phyloP scores from a whole-genome alignment of 164 flowering plant species.

The Paratinospora sagittata region DNA sequence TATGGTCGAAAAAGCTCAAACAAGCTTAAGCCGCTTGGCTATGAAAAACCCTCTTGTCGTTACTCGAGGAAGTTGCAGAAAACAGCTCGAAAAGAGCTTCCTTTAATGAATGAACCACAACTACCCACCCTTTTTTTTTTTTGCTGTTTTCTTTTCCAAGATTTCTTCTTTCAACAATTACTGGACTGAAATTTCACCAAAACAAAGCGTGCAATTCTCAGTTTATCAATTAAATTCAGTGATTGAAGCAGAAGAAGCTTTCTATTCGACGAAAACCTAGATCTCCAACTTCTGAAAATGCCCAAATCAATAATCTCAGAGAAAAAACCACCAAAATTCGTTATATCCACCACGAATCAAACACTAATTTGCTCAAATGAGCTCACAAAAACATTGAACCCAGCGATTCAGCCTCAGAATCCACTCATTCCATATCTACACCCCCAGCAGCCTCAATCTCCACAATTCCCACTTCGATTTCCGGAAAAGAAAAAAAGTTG shows the following conservation, averaged over 20 bases:
- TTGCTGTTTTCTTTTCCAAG: too few relatives aligned
- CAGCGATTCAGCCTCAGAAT: neutral
- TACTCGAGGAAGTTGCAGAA: slow-evolving; percentile 6
- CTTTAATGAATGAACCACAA: neutral
- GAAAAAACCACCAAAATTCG: too few relatives aligned
- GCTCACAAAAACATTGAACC: neutral
- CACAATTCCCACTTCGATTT: slow-evolving; percentile 2
- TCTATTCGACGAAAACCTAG: neutral
- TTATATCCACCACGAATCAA: too few relatives aligned
- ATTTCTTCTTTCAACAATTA: too few relatives aligned
- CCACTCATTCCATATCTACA: neutral
- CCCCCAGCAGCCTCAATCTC: slow-evolving; percentile 4
- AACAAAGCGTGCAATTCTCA: too few relatives aligned
- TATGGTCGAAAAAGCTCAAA: slow-evolving; percentile 20
- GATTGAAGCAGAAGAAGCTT: neutral
- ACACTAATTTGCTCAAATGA: neutral
- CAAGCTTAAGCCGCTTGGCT: neutral
- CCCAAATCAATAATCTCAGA: neutral
- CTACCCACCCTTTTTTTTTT: neutral
- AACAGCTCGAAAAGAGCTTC: neutral
- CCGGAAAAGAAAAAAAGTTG: neutral
- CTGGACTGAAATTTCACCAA: too few relatives aligned
- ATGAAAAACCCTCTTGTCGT: neutral
- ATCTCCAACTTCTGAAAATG: neutral
- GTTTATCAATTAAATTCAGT: too few relatives aligned